phyloP scores from a whole-genome alignment of 2,329 filamentous ascomycete genomes.

The Fusarium euwallaceae region DNA sequence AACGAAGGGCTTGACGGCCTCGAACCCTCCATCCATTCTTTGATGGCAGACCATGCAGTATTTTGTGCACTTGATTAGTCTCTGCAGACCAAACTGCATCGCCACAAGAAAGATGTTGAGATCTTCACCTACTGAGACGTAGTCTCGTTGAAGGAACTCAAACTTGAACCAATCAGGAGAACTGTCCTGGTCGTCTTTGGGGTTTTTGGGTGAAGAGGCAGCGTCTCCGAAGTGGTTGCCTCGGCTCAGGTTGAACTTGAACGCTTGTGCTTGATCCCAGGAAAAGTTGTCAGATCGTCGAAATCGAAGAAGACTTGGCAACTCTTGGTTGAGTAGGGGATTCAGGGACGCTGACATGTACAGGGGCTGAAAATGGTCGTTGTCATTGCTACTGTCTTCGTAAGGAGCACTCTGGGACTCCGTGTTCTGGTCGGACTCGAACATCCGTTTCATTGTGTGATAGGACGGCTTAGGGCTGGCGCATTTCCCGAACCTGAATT shows the following conservation, averaged over 20 bases:
- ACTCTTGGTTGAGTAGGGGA: conserved; percentile 68
- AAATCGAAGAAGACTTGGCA: conserved; percentile 73
- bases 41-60: conserved; percentile 90
- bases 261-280: conserved; percentile 66
- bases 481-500: conserved; percentile 79
- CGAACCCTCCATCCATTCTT: conserved; percentile 73
- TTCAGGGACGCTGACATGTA: conserved; percentile 82
- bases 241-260: conserved; percentile 25
- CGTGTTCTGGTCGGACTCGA: conserved; percentile 12
- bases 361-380: conserved; percentile 55
- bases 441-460: conserved; percentile 60
- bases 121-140: conserved; percentile 48
- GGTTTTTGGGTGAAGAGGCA: neutral
- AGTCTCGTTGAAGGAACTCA: conserved; percentile 47
- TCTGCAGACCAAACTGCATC: conserved; percentile 83
- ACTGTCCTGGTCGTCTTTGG: conserved; percentile 2
- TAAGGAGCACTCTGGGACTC: neutral
- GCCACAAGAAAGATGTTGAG: conserved; percentile 67
- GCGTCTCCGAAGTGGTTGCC: conserved; percentile 1
- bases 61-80: conserved; percentile 84
- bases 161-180: conserved; percentile 21
- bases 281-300: conserved; percentile 64
- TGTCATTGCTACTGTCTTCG: conserved; percentile 6
- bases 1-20: conserved; percentile 82
- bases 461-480: conserved; percentile 78